Base-by-base conservation (phyloP, 495 filamentous ascomycete genomes). In the Penicillium salamii region DNA sequence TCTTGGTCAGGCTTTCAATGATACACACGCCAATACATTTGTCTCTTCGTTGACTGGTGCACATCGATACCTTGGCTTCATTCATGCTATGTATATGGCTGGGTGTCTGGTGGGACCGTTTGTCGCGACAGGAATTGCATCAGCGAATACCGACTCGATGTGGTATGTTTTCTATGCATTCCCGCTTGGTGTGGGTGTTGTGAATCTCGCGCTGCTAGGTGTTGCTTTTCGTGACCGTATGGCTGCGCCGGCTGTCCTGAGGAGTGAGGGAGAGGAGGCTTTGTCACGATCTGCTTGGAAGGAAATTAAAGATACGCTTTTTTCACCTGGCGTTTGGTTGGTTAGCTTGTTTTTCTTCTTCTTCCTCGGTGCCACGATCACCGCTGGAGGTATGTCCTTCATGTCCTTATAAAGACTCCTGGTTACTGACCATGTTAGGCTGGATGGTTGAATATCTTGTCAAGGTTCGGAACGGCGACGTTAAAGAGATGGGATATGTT, bases 61-160 rank as follows among this genome's bases (percentile, higher is more conserved):
- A 1, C 63, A 69, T 38, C 63, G 63, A 1, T 69, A 58, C 51
- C 50, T 69, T 1, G 66, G 63, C 0, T 69, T 66, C 28, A 69
- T 69, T 34, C 66, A 69, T 42, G 66, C 66, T 4, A 69, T 69
- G 66, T 69, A 69, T 29, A 63, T 62, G 63, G 61, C 53, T 1
- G 66, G 66, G 0, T 69, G 61, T 46, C 55, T 69, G n/a, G 63
- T 58, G 23, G 63, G 50, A 0, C 66, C 63, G 0, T 63, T 69
- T 19, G 49, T 63, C 0, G 51, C 66, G 9, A 65, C 66, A 11
- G 66, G 52, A 0, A 61, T 69, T 11, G 61, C 66, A 1, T 65
- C 61, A 1, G 55, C 62, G 0, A 58, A 58, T 19, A 15, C 18
- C 0, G 11, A 41, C 1, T 58, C 58, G 3, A 53, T 50, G 20